Evolutionary conservation across 192 early-diverging fungal genomes (phyloP).

Genomic region (Obelidium mucronatum): DNA sequence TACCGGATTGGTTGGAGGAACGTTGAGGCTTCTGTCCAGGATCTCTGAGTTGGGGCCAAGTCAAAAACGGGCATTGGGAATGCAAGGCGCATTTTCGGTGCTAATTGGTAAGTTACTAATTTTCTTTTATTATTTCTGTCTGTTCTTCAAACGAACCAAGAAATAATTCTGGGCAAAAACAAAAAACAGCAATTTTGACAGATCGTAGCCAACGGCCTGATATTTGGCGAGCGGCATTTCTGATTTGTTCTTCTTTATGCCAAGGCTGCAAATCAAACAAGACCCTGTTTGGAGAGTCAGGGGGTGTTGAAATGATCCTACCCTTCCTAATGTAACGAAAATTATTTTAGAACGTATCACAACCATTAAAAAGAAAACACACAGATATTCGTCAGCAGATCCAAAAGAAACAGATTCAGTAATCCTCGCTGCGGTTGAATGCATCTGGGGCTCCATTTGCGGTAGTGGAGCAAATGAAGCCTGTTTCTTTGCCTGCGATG

Average conservation of each 20-base stretch:
- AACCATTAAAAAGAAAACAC: neutral
- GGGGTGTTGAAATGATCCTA: constrained; percentile 45
- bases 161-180: no score
- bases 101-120: constrained; percentile 41
- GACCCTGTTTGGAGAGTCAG: constrained; percentile 46
- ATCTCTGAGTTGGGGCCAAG: constrained; percentile 42
- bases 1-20: constrained; percentile 39
- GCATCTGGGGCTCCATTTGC: constrained; percentile 57
- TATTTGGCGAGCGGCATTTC: constrained; percentile 43
- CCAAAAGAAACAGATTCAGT: constrained; percentile 47
- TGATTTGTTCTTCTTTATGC: constrained; percentile 52
- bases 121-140: neutral
- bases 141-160: no score
- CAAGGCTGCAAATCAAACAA: constrained; percentile 49
- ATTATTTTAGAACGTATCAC: neutral
- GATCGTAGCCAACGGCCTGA: constrained; percentile 35
- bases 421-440: constrained; percentile 46
- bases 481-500: constrained; percentile 42
- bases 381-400: constrained; percentile 46
- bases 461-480: constrained; percentile 43
- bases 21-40: constrained; percentile 36
- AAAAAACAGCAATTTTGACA: constrained; percentile 33
- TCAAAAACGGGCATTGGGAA: constrained; percentile 37
- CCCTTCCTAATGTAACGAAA: constrained; percentile 48
- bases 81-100: constrained; percentile 38